Evolutionary conservation across 202 grass and related monocot species (phyloP), one percentile per base, ranked within the genome.

Genomic region (Zoysia matrella): DNA sequence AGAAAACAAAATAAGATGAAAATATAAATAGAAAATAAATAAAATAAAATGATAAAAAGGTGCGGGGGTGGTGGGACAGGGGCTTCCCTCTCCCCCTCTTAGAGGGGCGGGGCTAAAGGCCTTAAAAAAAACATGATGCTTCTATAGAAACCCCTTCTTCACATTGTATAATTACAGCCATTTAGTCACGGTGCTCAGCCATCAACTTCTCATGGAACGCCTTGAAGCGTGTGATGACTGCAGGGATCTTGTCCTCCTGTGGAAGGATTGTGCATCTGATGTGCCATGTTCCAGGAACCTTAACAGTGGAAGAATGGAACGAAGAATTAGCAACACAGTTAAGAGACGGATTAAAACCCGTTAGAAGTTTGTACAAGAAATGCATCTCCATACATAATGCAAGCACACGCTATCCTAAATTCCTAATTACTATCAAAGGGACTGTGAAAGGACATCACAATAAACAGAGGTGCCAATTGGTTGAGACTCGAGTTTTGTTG

Each of bases 211-310:
- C 90, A 76, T 98, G 92, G 83, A 98, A 98, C 47, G 57, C 66
- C 73, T 77, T 85, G 73, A 98, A 83, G 72, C 75, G 83, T 63
- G 80, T 87, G 75, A 95, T 99, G 65, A 99, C 91, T 0, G 77
- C 89, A 1, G 92, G 96, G 68, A 99, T 95, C 72, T 99, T 99
- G 5, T 99, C 96, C 88, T 99, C 96, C 80, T 95, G 96, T 0
- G 96, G 96, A 78, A 99, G 87, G 72, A 99, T 99, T 42, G 96
- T 99, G 85, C 96, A 99, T 64, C 96, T 8, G 92, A 91, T 80
- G 95, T 93, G 22, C 22, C 22, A 22, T 22, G 22, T 22, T 22
- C 22, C 22, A 22, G 22, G 22, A 22, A 22, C 22, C 96, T 97
- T 76, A 78, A 3, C 47, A 65, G 55, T 12, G 10, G 3, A 15